A percentile compares a stretch with the other conserved stretches of the same genome.
Conservation (phyloP, 352 stramenopile species). For the Pythium rhizo-oryzae region DNA sequence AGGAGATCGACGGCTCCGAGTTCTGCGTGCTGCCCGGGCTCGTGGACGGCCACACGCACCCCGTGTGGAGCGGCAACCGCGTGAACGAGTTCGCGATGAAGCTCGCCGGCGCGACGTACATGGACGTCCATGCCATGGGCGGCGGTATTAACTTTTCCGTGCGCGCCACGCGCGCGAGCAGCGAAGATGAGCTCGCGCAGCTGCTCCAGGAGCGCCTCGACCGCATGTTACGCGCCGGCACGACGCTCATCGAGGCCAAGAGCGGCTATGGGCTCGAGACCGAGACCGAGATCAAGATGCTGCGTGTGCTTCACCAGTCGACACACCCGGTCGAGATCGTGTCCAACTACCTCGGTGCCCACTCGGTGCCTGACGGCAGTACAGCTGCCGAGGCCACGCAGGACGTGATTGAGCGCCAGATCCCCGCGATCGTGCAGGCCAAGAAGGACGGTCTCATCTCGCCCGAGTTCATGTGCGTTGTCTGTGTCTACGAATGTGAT, state of each 20-base stretch:
- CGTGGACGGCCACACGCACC: constrained; percentile 84
- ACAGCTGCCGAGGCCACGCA: constrained; percentile 59
- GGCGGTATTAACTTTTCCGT: constrained; percentile 85
- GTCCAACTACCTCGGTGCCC: constrained; percentile 72
- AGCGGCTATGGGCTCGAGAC: constrained; percentile 84
- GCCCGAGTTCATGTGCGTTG: constrained; percentile 70
- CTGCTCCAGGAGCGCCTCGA: constrained; percentile 61
- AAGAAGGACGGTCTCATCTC: constrained; percentile 75
- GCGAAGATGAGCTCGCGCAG: constrained; percentile 55
- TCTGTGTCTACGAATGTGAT: background rate
- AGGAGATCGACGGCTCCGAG: constrained; percentile 66
- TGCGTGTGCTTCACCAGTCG: constrained; percentile 72
- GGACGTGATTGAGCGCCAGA: constrained; percentile 78
- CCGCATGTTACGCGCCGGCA: constrained; percentile 75
- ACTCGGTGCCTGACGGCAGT: constrained; percentile 79
- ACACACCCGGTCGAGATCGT: constrained; percentile 76
- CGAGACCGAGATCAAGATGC: constrained; percentile 85
- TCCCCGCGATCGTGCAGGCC: constrained; percentile 64
- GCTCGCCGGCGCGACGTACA: constrained; percentile 82
- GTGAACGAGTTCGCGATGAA: constrained; percentile 90
- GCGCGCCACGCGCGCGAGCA: constrained; percentile 66
- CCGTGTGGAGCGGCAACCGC: constrained; percentile 83
- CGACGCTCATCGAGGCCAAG: constrained; percentile 83
- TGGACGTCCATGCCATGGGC: constrained; percentile 79
- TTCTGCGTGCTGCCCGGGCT: constrained; percentile 78